A percentile compares a stretch with the other conserved stretches of the same genome.
These are phyloP conservation scores for Agaricales sp. DNA, from an alignment of 1,284 basidiomycete genomes.

Conservation along the genomic window DNA sequence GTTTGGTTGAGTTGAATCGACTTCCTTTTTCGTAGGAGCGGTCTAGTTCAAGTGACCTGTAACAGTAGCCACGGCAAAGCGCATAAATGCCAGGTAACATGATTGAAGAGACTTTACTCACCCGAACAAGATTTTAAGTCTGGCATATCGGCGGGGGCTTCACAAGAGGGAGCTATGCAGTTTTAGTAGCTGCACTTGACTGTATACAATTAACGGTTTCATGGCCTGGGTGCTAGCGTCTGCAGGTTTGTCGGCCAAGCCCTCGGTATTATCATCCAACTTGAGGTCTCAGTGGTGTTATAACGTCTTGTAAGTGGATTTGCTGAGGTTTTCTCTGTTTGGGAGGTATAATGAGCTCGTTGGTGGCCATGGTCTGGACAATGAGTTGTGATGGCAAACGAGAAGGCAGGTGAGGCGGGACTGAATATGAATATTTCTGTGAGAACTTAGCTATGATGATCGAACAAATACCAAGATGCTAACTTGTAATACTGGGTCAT, in stretches of 20 bases:
- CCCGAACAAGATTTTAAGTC: slow-evolving; percentile 81
- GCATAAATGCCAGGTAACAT: background rate
- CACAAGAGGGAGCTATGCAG: slow-evolving; percentile 72
- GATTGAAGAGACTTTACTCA: slow-evolving; percentile 24
- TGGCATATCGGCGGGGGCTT: slow-evolving; percentile 67
- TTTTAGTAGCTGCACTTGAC: slow-evolving; percentile 53
- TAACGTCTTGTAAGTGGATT: background rate
- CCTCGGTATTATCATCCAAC: slow-evolving; percentile 13
- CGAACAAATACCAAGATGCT: too few species aligned
- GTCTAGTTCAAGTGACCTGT: slow-evolving; percentile 46
- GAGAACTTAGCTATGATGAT: too few species aligned
- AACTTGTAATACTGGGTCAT: too few species aligned
- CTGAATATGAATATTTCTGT: too few species aligned
- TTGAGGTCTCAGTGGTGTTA: background rate
- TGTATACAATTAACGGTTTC: slow-evolving; percentile 47
- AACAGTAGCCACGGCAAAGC: slow-evolving; percentile 14
- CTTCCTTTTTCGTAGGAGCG: slow-evolving; percentile 55
- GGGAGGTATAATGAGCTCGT: background rate
- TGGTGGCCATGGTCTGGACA: background rate
- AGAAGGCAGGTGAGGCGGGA: background rate
- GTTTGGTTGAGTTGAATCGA: slow-evolving; percentile 40
- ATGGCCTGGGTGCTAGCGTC: slow-evolving; percentile 15
- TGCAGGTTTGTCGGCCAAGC: slow-evolving; percentile 18
- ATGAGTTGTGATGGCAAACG: background rate
- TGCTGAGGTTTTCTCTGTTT: background rate